Evolutionary conservation across 805 yeast genomes (phyloP), one percentile per base, ranked within the genome.

Genomic region (Metschnikowia gelsemii): DNA sequence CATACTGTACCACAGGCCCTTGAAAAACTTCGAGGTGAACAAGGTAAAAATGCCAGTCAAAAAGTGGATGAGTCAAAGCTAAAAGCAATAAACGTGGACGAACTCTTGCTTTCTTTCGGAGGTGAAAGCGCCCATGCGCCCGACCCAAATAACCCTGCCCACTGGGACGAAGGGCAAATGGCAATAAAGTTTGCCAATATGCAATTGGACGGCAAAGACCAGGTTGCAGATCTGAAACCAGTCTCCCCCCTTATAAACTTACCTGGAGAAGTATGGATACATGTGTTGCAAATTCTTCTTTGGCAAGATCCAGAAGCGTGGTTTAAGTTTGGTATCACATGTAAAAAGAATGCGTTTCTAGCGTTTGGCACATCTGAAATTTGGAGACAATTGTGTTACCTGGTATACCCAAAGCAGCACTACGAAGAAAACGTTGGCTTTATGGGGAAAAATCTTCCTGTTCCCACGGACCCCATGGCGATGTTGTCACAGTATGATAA

Each of bases 321-420:
- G 86, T 74, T 84, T 32, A 66, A 70, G 34, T 68, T 84, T 32
- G 71, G 86, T 3, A 58, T 79, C 41, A 68, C 83, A 0, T 84
- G 91, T 60, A 70, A 73, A 38, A 72, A 68, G 49, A 57, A 80
- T 37, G 76, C 86, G 4, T 71, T 65, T 40, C 53, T 82, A 5
- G 84, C 85, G n/a, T 76, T 84, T 48, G 68, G 68, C 8, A 64
- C 73, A 12, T 64, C 75, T 1, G 58, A 61, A 3, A 62, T 76
- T 0, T 84, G 82, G 78, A 64, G 76, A 33, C 59, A 61, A 4
- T 55, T 84, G 32, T 73, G 82, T 42, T 52, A 68, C 32, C 50
- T 73, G 40, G 64, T 80, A 1, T 84, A 80, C 52, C 75, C 81
- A 0, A 57, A 51, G 16, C 89, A 83, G 54, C 50, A 48, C 1